Base-by-base conservation (phyloP, 371 early-diverging fungal genomes). In the Circinella umbellata region DNA sequence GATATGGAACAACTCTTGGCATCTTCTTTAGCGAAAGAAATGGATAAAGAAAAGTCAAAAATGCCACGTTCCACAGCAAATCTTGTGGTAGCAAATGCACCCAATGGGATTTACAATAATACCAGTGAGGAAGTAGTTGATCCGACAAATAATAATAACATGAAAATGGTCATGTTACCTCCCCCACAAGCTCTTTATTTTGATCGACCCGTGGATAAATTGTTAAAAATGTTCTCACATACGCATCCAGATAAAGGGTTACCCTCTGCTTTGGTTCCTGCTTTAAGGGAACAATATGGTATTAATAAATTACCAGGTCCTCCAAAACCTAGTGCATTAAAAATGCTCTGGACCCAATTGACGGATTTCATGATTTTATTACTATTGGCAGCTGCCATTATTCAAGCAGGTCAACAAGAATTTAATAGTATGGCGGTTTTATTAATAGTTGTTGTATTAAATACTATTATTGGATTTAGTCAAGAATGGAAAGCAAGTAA, bases 361-460 rank as follows among this genome's bases (percentile, higher is more conserved):
- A 93, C 94, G 3, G 97, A 98, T 71, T 92, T 96, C 72, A 98
- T 98, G 94, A 90, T 97, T 35, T 66, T 97, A 46, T 89, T 98
- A 54, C 84, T 94, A 11, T 72, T 82, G 35, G 77, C 76, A 8
- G 83, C 82, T 37, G 92, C 96, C 8, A 86, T 96, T 66, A 84
- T 94, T 17, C 90, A 94, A 69, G 90, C 90, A 8, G 93, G 91
- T 18, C 87, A 89, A 48, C 85, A 91, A 63, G 92, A 92, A 34
- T 90, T 84, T 69, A 91, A 94, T 74, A 87, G 91, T 86, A 69
- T 90, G 90, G 63, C 85, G 61, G 91, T 92, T n/a, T 81, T 97
- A n/a, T 73, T 93, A 36, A 85, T 92, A 27, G 94, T 96, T n/a
- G 92, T 96, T 61, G 85, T 92, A 20, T 70, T 94, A 59, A 97